Evolutionary conservation across 305 asterid species (phyloP), one percentile per base, ranked within the genome.

Genomic region (Fraxinus sp.): DNA sequence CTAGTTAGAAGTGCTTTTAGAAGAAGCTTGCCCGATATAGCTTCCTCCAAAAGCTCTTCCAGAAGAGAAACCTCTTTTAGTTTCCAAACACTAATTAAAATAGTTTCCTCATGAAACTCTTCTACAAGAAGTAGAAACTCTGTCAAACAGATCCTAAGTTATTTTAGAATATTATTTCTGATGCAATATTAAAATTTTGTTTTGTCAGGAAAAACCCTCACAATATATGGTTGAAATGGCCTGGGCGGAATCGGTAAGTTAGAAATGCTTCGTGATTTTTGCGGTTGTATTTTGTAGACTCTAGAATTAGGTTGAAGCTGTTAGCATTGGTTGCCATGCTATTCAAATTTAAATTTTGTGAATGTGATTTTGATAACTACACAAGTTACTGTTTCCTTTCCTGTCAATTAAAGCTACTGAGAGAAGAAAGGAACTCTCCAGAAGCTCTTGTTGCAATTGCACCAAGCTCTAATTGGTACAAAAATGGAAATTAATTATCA

Each of bases 191-290:
- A 4, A 20, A 36, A 28, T 83, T 82, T 70, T 71, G 78, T 73
- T 73, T 87, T 88, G 80, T 73, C 95, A 96, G 99, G 97, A 95
- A 84, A 93, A 92, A 18, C 96, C 98, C 8, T 92, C 97, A 5
- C 86, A 88, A 13, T 97, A 88, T 87, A 89, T 92, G 96, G 98
- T 92, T 64, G 98, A 93, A 87, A 94, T 95, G 97, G 97, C 92
- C 77, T 84, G 90, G 92, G 86, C 90, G 62, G 92, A 89, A 83
- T 84, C 92, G 46, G 99, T 95, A 85, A 92, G 99, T 91, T 81
- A 28, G 75, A 78, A 49, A 82, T 73, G 75, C 78, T 86, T 87
- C 35, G 49, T 79, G 75, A 68, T 26, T 14, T 68, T 28, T 68
- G 20, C 75, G n/a, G 39, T 87, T 13, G 62, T 70, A 80, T 77